A percentile compares a stretch with the other conserved stretches of the same genome.
These are phyloP conservation scores for Wickerhamiella bombiphila DNA, from an alignment of 805 yeast species.

Conservation along the genomic window DNA sequence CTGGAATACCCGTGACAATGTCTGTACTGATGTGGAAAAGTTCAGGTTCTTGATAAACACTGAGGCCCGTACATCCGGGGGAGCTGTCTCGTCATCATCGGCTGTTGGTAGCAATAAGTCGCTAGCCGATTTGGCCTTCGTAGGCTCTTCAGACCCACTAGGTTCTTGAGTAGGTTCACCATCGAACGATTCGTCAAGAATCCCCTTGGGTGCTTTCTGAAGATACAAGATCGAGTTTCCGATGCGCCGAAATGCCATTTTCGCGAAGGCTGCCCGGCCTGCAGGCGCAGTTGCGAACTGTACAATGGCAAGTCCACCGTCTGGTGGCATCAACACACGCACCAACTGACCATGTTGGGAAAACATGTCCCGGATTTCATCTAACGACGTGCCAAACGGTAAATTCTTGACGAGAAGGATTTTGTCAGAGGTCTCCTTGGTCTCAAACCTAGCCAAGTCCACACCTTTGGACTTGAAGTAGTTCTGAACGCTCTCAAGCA, in stretches of 20 bases:
- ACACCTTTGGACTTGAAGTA: conserved; percentile 79
- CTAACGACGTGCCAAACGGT: conserved; percentile 70
- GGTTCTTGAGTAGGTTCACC: conserved; percentile 29
- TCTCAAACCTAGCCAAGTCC: conserved; percentile 55
- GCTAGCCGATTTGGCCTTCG: conserved; percentile 18
- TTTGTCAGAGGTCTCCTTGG: conserved; percentile 60
- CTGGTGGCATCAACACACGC: conserved; percentile 83
- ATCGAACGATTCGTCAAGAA: conserved; percentile 37
- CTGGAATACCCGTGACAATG: conserved; percentile 47
- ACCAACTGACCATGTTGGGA: conserved; percentile 64
- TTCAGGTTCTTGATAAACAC: conserved; percentile 85
- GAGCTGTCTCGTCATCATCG: conserved; percentile 24
- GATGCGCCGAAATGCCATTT: conserved; percentile 73
- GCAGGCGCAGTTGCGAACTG: conserved; percentile 71
- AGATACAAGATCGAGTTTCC: conserved; percentile 76
- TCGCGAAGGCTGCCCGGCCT: conserved; percentile 81
- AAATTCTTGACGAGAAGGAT: conserved; percentile 78
- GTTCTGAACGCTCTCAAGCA: conserved; percentile 76
- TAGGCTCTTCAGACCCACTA: conserved; percentile 22
- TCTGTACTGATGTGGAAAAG: conserved; percentile 54
- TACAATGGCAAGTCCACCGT: conserved; percentile 89
- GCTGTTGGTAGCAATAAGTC: conserved; percentile 14
- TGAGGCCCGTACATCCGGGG: conserved; percentile 74
- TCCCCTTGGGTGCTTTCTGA: conserved; percentile 83
- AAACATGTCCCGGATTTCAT: conserved; percentile 73